Conservation (phyloP, 805 yeast species). For the Kuraishia floccosa region DNA sequence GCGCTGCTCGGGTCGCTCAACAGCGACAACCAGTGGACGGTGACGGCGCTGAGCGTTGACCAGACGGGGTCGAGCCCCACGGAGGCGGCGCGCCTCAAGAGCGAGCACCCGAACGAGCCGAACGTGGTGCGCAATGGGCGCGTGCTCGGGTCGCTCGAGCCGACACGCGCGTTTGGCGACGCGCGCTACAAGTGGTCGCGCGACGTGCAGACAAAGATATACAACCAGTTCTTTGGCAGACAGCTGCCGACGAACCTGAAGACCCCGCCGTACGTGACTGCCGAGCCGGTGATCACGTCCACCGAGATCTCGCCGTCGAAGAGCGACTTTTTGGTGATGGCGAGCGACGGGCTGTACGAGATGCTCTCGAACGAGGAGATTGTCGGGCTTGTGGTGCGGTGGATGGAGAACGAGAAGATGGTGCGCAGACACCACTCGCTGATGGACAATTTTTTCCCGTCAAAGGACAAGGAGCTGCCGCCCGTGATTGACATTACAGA, state of each 20-base stretch:
- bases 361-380: slow-evolving; percentile 87
- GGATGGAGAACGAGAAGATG: slow-evolving; percentile 76
- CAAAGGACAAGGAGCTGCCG: slow-evolving; percentile 36
- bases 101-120: slow-evolving; percentile 89
- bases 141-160: slow-evolving; percentile 87
- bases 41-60: slow-evolving; percentile 74
- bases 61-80: slow-evolving; percentile 90
- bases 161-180: slow-evolving; percentile 95
- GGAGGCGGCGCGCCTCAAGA: slow-evolving; percentile 72
- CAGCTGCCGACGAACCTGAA: slow-evolving; percentile 58
- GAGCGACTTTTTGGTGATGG: slow-evolving; percentile 83
- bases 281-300: slow-evolving; percentile 86
- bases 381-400: slow-evolving; percentile 81
- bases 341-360: slow-evolving; percentile 90
- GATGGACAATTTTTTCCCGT: slow-evolving; percentile 24
- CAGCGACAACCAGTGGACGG: slow-evolving; percentile 70
- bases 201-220: slow-evolving; percentile 61
- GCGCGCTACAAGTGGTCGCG: slow-evolving; percentile 80
- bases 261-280: slow-evolving; percentile 97
- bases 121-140: slow-evolving; percentile 79
- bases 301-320: slow-evolving; percentile 60
- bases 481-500: slow-evolving; percentile 51
- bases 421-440: slow-evolving; percentile 36
- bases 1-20: slow-evolving; percentile 74
- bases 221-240: slow-evolving; percentile 74